Conservation (phyloP, 257 asterid species). For the Fraxinus americana region DNA sequence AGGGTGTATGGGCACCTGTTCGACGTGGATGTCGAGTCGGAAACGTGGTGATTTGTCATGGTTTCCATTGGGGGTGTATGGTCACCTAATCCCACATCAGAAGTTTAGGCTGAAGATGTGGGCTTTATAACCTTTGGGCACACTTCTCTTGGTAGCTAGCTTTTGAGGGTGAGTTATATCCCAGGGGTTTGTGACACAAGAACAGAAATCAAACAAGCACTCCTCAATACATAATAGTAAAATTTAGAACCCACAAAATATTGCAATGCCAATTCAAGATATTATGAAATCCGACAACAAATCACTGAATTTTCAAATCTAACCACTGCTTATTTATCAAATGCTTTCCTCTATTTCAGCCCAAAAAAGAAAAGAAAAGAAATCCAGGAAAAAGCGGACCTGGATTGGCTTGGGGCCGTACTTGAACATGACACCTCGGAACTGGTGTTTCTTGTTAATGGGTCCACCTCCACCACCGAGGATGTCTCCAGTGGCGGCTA, state of each 20-base stretch:
- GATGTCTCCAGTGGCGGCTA: slow-evolving; percentile 35
- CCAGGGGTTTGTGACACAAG: background rate
- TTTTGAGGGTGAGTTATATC: too few species aligned
- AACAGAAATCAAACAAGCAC: background rate
- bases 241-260: slow-evolving; percentile 1
- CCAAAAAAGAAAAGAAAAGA: background rate
- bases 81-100: too few species aligned
- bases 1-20: too few species aligned
- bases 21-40: too few species aligned
- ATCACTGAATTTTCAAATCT: background rate
- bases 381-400: slow-evolving; percentile 36
- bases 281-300: background rate
- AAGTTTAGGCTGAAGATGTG: too few species aligned
- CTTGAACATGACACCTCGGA: slow-evolving; percentile 84
- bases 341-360: background rate
- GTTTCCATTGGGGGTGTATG: too few species aligned
- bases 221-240: background rate
- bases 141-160: too few species aligned
- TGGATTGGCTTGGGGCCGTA: slow-evolving; percentile 79
- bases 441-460: slow-evolving; percentile 67
- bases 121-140: too few species aligned
- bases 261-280: background rate
- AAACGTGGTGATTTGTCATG: too few species aligned
- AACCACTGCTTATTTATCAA: background rate
- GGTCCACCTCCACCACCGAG: slow-evolving; percentile 57